Conservation (phyloP, 2,329 filamentous ascomycete genomes). For the Diplodia seriata region DNA sequence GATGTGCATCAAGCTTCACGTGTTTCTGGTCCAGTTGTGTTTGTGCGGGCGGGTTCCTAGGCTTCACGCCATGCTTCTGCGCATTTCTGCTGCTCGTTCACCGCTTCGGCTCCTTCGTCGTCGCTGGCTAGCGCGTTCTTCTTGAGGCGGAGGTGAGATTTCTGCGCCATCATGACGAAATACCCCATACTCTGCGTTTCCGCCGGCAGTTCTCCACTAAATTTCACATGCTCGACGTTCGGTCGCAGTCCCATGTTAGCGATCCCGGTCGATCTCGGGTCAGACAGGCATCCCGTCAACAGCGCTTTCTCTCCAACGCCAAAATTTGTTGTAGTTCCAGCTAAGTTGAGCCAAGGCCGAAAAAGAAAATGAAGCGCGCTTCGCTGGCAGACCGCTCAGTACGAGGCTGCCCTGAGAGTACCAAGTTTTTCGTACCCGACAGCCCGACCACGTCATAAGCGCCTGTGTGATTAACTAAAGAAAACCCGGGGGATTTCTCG, state of each 20-base stretch:
- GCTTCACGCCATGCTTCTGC: neutral
- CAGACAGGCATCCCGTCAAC: neutral
- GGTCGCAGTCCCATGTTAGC: neutral
- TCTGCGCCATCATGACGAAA: constrained; percentile 26
- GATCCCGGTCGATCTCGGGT: neutral
- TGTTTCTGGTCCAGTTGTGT: neutral
- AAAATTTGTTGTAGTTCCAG: neutral
- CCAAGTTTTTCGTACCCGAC: neutral
- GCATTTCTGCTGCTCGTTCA: constrained; percentile 14
- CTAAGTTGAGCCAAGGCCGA: neutral
- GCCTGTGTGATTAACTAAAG: neutral
- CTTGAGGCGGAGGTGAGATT: neutral
- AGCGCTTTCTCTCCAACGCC: neutral
- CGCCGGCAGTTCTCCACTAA: constrained; percentile 4
- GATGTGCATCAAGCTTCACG: constrained; percentile 24
- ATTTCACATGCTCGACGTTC: constrained; percentile 12
- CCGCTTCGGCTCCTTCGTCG: constrained; percentile 13
- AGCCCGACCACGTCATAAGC: constrained; percentile 1
- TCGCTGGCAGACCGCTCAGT: neutral
- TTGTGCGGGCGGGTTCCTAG: neutral
- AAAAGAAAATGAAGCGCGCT: neutral
- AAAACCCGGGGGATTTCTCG: constrained; percentile 1
- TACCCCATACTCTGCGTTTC: constrained; percentile 11
- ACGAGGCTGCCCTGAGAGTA: neutral
- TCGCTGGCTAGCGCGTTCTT: constrained; percentile 20